Base-by-base conservation (phyloP, 345 rosid species). In the Hibiscus mutabilis region DNA sequence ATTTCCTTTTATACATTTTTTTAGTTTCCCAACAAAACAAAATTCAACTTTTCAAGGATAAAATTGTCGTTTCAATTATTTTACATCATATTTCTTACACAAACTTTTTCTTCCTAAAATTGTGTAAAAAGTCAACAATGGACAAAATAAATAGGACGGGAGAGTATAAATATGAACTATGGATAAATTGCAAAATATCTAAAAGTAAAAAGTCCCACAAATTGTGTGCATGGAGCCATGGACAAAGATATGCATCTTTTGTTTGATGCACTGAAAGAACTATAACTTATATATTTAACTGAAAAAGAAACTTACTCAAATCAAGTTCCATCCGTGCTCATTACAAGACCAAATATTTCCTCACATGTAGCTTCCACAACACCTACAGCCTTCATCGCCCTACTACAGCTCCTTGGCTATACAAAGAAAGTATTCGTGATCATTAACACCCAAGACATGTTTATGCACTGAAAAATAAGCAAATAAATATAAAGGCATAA, bases 361-460 rank as follows among this genome's bases (percentile, higher is more conserved):
- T 92, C 99, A 80, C 98, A 96, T 40, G 91, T 82, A 63, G 98
- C 98, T 78, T 96, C 99, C 77, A 96, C 96, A 58, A 96, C 98
- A 69, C 99, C 99, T 56, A 89, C 99, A 78, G 98, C 99, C 82
- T 88, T 96, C 98, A 96, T 96, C 75, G 99, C 99, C 83, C 91
- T 86, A 85, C 97, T 92, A 84, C 98, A 92, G 90, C 99, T 96
- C 82, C 98, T 92, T 73, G 99, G 98, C 99, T 92, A 85, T 79
- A 87, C 33, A 77, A 70, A 68, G 82, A 71, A 75, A 74, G 16
- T 66, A 71, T 59, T 60, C 60, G 73, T 75, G 42, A 66, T 75
- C 68, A 55, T 68, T 70, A 73, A 67, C 67, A 59, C 37, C 72
- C n/a, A n/a, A n/a, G n/a, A n/a, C n/a, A 72, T 60, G 37, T 31